phyloP scores from a whole-genome alignment of 129 eudicot species.

The Tanacetum coccineum region DNA sequence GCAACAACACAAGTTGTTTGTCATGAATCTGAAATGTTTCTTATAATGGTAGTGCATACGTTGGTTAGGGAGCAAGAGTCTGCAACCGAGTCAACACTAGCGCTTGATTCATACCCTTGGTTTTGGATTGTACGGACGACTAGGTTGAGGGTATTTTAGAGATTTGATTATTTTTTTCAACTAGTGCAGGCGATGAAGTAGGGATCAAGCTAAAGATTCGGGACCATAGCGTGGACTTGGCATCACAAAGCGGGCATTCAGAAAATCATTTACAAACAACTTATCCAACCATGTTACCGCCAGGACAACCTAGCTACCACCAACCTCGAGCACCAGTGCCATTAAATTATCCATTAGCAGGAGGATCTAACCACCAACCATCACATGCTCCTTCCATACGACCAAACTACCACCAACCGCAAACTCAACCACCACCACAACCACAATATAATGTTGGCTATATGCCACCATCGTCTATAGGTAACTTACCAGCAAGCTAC shows the following conservation, averaged over 20 bases:
- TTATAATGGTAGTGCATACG: not conserved
- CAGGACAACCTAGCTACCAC: conserved; percentile 28
- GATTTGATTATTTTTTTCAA: not conserved
- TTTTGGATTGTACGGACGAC: conserved; percentile 6
- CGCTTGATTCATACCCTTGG: conserved; percentile 1
- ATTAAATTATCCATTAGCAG: conserved; percentile 21
- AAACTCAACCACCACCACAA: conserved; percentile 51
- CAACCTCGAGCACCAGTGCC: conserved; percentile 26
- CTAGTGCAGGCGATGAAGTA: conserved; percentile 46
- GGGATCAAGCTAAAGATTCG: conserved; percentile 57
- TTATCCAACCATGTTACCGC: conserved; percentile 27
- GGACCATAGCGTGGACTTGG: conserved; percentile 35
- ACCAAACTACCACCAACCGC: conserved; percentile 45
- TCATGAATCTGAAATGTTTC: too few relatives aligned
- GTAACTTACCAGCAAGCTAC: conserved; percentile 43
- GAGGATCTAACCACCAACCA: conserved; percentile 33
- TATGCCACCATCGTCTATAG: conserved; percentile 46
- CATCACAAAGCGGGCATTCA: conserved; percentile 27
- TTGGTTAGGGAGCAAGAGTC: not conserved
- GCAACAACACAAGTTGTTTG: too few relatives aligned
- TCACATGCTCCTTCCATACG: conserved; percentile 17
- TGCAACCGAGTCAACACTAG: not conserved
- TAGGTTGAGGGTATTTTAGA: conserved; percentile 1
- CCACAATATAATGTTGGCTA: conserved; percentile 55
- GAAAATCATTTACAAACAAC: conserved; percentile 37